A percentile compares a stretch with the other conserved stretches of the same genome.
Evolutionary conservation across 1,284 basidiomycete species (phyloP).

Genomic region (Chondrostereum purpureum): DNA sequence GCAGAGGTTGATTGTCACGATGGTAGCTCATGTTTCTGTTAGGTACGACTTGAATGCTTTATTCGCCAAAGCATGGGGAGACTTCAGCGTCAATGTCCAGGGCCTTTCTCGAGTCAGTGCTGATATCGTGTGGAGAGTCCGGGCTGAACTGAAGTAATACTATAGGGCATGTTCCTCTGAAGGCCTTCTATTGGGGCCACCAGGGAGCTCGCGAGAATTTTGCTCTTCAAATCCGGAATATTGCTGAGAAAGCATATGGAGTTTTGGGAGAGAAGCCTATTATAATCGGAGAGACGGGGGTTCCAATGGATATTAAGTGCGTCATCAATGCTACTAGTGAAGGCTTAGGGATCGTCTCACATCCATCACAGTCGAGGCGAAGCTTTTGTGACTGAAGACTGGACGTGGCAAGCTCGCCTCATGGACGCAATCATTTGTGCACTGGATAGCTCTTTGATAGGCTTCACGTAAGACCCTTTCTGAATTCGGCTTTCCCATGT

Average conservation of each 20-base stretch:
- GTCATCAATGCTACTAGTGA: conserved; percentile 21
- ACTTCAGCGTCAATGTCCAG: conserved; percentile 87
- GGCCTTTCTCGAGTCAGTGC: conserved; percentile 71
- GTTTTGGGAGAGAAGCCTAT: conserved; percentile 75
- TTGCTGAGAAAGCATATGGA: conserved; percentile 61
- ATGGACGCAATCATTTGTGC: conserved; percentile 85
- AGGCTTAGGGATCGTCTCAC: conserved; percentile 1
- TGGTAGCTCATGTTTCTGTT: conserved; percentile 4
- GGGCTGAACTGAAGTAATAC: conserved; percentile 9
- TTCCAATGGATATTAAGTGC: conserved; percentile 93
- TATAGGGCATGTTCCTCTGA: conserved; percentile 78
- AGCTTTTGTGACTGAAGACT: conserved; percentile 72
- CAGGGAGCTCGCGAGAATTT: conserved; percentile 77
- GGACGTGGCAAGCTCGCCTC: conserved; percentile 77
- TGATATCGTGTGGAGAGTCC: background rate
- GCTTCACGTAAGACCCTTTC: conserved; percentile 66
- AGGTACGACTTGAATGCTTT: conserved; percentile 89
- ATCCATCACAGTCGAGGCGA: conserved; percentile 48
- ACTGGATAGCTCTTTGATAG: conserved; percentile 65
- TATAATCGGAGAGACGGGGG: conserved; percentile 84
- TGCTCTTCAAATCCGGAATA: conserved; percentile 72
- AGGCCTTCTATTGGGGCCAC: conserved; percentile 84
- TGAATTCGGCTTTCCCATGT: conserved; percentile 3
- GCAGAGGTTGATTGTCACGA: too few species aligned
- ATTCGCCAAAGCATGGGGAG: conserved; percentile 75